Conservation (phyloP, 1,284 basidiomycete species). For the Phylloporus sp. region DNA sequence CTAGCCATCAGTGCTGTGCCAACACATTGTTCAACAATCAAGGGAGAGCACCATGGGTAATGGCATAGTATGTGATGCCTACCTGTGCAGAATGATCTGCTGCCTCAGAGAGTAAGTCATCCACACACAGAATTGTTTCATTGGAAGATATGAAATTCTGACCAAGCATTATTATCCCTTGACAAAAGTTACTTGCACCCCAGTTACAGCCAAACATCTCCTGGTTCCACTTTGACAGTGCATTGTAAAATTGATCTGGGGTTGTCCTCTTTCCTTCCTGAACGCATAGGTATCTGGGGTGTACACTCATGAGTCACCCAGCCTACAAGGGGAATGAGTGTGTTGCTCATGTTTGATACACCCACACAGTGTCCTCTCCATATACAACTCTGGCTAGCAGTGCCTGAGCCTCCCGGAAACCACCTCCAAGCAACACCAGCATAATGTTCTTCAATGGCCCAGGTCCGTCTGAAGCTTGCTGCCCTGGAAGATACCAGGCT, state of each 20-base stretch:
- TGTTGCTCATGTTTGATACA: too few species aligned
- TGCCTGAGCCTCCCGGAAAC: too few species aligned
- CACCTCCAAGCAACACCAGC: too few species aligned
- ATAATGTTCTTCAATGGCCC: too few species aligned
- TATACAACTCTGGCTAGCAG: too few species aligned
- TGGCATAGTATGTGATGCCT: constrained; percentile 9
- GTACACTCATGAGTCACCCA: too few species aligned
- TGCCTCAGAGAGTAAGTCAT: constrained; percentile 14
- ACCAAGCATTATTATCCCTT: constrained; percentile 9
- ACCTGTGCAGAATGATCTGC: constrained; percentile 13
- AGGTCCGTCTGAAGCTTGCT: too few species aligned
- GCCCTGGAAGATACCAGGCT: too few species aligned
- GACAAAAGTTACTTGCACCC: constrained; percentile 3
- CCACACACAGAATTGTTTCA: not conserved
- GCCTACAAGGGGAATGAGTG: too few species aligned
- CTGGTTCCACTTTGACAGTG: not conserved
- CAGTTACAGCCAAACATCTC: constrained; percentile 10
- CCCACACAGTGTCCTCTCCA: too few species aligned
- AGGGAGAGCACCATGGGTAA: constrained; percentile 3
- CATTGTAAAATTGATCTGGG: not conserved
- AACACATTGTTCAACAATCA: not conserved
- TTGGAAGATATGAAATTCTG: constrained; percentile 6
- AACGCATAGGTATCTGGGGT: constrained; percentile 11
- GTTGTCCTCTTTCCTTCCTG: not conserved
- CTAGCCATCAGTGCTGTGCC: constrained; percentile 8